phyloP scores from a whole-genome alignment of 805 yeast species.

The Candida oleophila region DNA sequence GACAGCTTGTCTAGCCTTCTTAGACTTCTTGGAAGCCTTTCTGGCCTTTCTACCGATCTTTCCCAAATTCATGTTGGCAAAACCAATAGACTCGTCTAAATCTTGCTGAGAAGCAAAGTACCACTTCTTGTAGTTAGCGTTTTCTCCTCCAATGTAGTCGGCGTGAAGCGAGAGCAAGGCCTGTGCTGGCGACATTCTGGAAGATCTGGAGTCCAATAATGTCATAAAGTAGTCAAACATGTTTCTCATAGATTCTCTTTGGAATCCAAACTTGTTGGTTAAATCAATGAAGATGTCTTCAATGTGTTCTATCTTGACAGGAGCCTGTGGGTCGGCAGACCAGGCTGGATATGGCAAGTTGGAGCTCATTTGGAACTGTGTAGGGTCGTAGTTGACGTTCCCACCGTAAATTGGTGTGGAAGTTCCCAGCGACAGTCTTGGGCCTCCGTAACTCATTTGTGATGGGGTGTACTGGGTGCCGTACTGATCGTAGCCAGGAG shows the following conservation, averaged over 20 bases:
- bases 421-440: slow-evolving; percentile 79
- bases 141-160: slow-evolving; percentile 85
- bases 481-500: slow-evolving; percentile 66
- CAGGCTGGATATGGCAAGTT: slow-evolving; percentile 99
- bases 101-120: slow-evolving; percentile 86
- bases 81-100: slow-evolving; percentile 81
- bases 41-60: slow-evolving; percentile 76
- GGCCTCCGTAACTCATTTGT: slow-evolving; percentile 82
- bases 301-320: slow-evolving; percentile 77
- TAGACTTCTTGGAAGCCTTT: slow-evolving; percentile 77
- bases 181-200: slow-evolving; percentile 88
- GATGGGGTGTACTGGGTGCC: slow-evolving; percentile 80
- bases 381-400: slow-evolving; percentile 54
- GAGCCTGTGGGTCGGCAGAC: slow-evolving; percentile 94
- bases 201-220: slow-evolving; percentile 75
- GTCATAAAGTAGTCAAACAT: slow-evolving; percentile 88
- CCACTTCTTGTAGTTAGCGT: slow-evolving; percentile 86
- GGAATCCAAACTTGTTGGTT: slow-evolving; percentile 83
- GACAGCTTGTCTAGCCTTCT: slow-evolving; percentile 69
- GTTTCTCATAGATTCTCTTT: slow-evolving; percentile 90
- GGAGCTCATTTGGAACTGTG: slow-evolving; percentile 64
- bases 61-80: slow-evolving; percentile 76
- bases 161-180: slow-evolving; percentile 81
- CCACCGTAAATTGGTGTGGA: slow-evolving; percentile 91
- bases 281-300: slow-evolving; percentile 84